Evolutionary conservation across 2,329 filamentous ascomycete species (phyloP).

Genomic region (Talaromyces marneffei): DNA sequence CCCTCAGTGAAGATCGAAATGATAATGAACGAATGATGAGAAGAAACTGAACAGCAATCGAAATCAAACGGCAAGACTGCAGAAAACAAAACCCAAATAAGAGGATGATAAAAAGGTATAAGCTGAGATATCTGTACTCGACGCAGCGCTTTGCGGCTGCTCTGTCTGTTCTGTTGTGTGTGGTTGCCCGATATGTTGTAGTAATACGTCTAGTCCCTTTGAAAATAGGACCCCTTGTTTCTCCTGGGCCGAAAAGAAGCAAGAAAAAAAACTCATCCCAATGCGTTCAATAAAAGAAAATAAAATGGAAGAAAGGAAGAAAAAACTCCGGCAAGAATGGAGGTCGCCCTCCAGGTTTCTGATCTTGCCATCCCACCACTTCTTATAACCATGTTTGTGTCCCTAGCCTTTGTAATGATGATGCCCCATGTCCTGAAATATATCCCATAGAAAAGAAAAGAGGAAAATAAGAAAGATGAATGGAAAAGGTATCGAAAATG

Average conservation of each 20-base stretch:
- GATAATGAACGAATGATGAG: background rate
- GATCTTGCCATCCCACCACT: constrained; percentile 11
- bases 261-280: background rate
- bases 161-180: background rate
- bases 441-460: background rate
- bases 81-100: background rate
- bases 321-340: constrained; percentile 14
- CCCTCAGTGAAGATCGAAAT: background rate
- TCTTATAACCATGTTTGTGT: constrained; percentile 2
- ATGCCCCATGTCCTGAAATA: background rate
- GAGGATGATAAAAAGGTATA: background rate
- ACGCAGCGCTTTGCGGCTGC: background rate
- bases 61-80: background rate
- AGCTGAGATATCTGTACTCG: background rate
- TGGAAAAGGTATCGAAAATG: constrained; percentile 15
- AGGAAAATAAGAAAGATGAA: background rate
- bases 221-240: background rate
- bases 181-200: constrained; percentile 9
- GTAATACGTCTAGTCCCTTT: background rate
- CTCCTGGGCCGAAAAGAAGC: background rate
- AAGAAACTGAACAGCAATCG: background rate
- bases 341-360: constrained; percentile 11
- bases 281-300: background rate
- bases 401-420: constrained; percentile 1
- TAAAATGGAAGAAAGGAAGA: constrained; percentile 8